Conservation (phyloP, 208 protist genomes). For the Trypanosomatidae sp. region DNA sequence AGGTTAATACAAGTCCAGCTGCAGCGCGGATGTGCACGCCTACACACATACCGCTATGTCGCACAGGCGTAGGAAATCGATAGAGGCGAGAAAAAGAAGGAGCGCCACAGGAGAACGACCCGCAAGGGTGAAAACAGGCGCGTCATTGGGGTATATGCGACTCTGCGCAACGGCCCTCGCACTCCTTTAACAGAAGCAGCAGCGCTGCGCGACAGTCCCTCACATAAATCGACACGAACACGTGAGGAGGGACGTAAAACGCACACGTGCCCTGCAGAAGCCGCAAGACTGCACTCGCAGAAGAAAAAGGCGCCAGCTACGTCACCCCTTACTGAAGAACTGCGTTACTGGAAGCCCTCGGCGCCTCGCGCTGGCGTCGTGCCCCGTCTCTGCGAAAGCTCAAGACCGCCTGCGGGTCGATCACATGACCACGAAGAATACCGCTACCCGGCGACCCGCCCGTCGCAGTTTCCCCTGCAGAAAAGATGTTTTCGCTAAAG, state of each 20-base stretch:
- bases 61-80: neutral
- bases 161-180: neutral
- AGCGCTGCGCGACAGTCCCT: neutral
- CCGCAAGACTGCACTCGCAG: neutral
- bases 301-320: neutral
- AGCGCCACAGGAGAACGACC: neutral
- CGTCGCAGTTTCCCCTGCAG: neutral
- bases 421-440: conserved; percentile 11
- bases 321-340: neutral
- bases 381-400: conserved; percentile 30
- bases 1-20: neutral
- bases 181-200: neutral
- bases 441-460: neutral
- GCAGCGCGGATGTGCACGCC: neutral
- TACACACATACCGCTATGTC: neutral
- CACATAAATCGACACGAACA: neutral
- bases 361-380: conserved; percentile 11
- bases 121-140: neutral
- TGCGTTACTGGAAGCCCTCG: neutral
- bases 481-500: conserved; percentile 22
- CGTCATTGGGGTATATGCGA: neutral
- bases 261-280: neutral
- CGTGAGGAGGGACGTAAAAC: neutral
- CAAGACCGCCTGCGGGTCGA: conserved; percentile 18
- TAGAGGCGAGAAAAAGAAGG: neutral